Conservation (phyloP, 495 filamentous ascomycete genomes). For the Penicillium angulare region DNA sequence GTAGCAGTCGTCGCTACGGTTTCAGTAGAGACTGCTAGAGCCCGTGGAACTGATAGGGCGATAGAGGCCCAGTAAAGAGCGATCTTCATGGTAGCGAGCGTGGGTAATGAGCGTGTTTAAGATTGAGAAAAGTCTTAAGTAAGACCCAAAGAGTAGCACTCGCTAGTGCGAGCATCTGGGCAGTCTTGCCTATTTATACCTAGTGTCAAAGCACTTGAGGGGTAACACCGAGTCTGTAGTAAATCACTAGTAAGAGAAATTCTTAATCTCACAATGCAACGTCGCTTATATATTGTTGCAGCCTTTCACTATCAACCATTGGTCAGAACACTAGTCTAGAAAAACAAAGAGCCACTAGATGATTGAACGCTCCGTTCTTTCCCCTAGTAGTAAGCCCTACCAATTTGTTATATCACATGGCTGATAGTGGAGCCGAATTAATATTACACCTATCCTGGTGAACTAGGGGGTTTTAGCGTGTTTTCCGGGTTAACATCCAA, state of each 20-base stretch:
- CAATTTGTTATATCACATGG: background rate
- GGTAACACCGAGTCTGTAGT: too few species aligned
- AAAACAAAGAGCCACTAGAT: too few species aligned
- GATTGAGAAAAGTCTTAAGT: background rate
- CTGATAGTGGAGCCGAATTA: background rate
- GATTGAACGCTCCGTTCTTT: too few species aligned
- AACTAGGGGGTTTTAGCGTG: background rate
- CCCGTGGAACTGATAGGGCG: conserved; percentile 19
- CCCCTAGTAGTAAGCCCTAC: too few species aligned
- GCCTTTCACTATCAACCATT: too few species aligned
- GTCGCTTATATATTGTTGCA: too few species aligned
- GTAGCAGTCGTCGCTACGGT: conserved; percentile 14
- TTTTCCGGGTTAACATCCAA: background rate
- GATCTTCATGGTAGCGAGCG: conserved; percentile 26
- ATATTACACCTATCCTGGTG: background rate
- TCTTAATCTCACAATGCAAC: too few species aligned
- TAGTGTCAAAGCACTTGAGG: background rate
- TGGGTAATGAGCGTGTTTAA: conserved; percentile 6
- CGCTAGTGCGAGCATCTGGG: background rate
- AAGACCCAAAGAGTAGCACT: background rate
- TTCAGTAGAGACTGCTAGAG: conserved; percentile 14
- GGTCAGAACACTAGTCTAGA: too few species aligned
- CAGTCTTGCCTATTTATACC: too few species aligned
- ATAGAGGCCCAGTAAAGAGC: conserved; percentile 22
- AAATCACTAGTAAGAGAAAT: too few species aligned